A percentile compares a stretch with the other conserved stretches of the same genome.
Conservation (phyloP, 495 filamentous ascomycete genomes). For the Bacidia rubella region DNA sequence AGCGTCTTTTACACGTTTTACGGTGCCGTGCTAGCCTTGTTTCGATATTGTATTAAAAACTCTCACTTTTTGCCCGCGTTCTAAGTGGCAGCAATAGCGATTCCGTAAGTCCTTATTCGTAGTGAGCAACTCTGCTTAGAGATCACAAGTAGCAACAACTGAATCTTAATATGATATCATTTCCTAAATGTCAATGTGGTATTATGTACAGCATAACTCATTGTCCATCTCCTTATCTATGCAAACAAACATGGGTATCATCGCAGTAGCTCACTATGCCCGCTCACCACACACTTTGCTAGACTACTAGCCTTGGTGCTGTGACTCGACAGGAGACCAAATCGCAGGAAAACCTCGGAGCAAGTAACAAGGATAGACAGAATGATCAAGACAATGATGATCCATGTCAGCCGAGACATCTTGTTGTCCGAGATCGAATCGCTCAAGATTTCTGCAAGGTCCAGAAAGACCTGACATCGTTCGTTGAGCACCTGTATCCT, state of each 20-base stretch:
- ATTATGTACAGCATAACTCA: too few species aligned
- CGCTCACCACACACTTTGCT: slow-evolving; percentile 7
- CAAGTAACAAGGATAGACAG: slow-evolving; percentile 84
- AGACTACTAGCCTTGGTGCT: slow-evolving; percentile 12
- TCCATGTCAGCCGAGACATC: slow-evolving; percentile 92
- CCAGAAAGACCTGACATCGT: slow-evolving; percentile 89
- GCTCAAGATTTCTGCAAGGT: slow-evolving; percentile 86
- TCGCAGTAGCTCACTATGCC: slow-evolving; percentile 7
- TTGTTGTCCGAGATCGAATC: slow-evolving; percentile 88
- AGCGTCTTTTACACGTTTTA: too few species aligned
- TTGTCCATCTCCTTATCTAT: too few species aligned
- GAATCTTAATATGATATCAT: too few species aligned
- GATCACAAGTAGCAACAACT: too few species aligned
- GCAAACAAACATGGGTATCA: too few species aligned
- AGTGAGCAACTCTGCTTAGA: too few species aligned
- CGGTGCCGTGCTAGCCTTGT: too few species aligned
- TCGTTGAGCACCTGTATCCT: slow-evolving; percentile 94
- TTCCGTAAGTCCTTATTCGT: too few species aligned
- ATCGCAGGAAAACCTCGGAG: slow-evolving; percentile 76
- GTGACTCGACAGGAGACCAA: slow-evolving; percentile 53
- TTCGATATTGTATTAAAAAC: background rate
- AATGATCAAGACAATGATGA: slow-evolving; percentile 88
- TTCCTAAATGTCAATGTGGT: too few species aligned
- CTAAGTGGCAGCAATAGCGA: too few species aligned
- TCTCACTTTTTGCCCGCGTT: too few species aligned